Base-by-base conservation (phyloP, 352 stramenopile genomes). In the Globisporangium radiosum region DNA sequence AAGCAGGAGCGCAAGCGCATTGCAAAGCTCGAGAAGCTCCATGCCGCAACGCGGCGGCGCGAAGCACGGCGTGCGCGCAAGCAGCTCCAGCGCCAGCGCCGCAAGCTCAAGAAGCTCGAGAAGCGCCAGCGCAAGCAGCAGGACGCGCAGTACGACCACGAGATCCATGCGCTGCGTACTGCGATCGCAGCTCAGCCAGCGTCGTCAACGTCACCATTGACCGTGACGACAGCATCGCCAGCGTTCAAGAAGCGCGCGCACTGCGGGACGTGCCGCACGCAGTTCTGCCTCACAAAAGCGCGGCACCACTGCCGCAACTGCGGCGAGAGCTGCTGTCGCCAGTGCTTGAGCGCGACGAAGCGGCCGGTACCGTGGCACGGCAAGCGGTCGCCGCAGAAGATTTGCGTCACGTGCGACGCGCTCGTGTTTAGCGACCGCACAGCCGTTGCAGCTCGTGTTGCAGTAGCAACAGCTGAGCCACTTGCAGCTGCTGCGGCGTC, bases 231-330 rank as follows among this genome's bases (percentile, higher is more conserved):
- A 47, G 44, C 57, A 1, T 44, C 63, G 8, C 70, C 73, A 10
- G 53, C 47, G 13, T 81, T 88, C 42, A 25, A 57, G 9, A 72
- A 81, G 56, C 71, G 65, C 43, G 17, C 40, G 1, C 52, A 64
- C 55, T 89, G 78, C 55, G 62, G 52, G 40, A 69, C 77, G 38
- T 89, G 78, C 53, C 69, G 59, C 6, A 66, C 68, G 44, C 47
- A 49, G 11, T 90, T 90, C 63, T 62, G 63, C 14, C 43, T 56
- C 14, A 55, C 69, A 50, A 62, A 63, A 0, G 63, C 72, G 54
- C 80, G 80, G n/a, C 70, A 88, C 56, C 80, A 90, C 65, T 90
- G 80, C 64, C 78, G 78, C 44, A 75, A 83, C 52, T 90, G 80
- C 50, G 70, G 80, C 48, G 66, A 81, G 38, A 87, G 75, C 59